A percentile compares a stretch with the other conserved stretches of the same genome.
Conservation (phyloP, 2,329 filamentous ascomycete genomes). For the Penicillium verrucosum region DNA sequence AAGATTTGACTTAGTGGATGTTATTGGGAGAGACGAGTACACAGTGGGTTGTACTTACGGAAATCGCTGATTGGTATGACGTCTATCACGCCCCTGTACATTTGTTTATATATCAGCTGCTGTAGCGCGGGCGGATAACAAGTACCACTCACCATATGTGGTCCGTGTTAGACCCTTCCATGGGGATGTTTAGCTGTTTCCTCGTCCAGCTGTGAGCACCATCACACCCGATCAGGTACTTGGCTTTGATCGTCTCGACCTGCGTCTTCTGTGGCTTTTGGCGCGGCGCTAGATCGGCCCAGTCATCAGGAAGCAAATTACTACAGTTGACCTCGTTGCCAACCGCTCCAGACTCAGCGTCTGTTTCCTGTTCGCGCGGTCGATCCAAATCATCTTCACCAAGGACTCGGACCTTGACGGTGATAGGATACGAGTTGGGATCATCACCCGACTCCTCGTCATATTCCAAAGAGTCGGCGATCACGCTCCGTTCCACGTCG, state of each 20-base stretch:
- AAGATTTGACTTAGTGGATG: neutral
- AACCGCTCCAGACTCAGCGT: conserved; percentile 21
- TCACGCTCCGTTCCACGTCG: conserved; percentile 57
- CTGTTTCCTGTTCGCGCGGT: conserved; percentile 37
- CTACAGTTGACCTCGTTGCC: conserved; percentile 59
- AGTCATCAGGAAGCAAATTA: conserved; percentile 57
- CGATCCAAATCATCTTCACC: conserved; percentile 58
- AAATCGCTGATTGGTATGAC: conserved; percentile 50
- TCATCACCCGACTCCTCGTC: conserved; percentile 50
- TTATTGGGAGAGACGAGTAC: no score
- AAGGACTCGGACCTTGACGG: conserved; percentile 56
- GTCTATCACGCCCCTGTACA: conserved; percentile 47
- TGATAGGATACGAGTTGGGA: conserved; percentile 57
- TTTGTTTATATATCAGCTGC: neutral
- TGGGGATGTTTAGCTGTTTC: conserved; percentile 54
- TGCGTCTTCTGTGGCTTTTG: conserved; percentile 27
- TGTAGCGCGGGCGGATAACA: neutral
- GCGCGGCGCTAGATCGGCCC: conserved; percentile 48
- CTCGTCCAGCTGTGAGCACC: conserved; percentile 66
- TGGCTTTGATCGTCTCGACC: conserved; percentile 47
- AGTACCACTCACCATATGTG: conserved; percentile 34
- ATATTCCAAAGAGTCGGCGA: conserved; percentile 56
- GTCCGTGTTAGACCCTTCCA: conserved; percentile 54
- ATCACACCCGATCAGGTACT: conserved; percentile 67
- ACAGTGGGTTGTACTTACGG: conserved; percentile 18